A percentile compares a stretch with the other conserved stretches of the same genome.
Conservation (phyloP, 2,329 filamentous ascomycete species). For the Phyllosticta paracitricarpa region DNA sequence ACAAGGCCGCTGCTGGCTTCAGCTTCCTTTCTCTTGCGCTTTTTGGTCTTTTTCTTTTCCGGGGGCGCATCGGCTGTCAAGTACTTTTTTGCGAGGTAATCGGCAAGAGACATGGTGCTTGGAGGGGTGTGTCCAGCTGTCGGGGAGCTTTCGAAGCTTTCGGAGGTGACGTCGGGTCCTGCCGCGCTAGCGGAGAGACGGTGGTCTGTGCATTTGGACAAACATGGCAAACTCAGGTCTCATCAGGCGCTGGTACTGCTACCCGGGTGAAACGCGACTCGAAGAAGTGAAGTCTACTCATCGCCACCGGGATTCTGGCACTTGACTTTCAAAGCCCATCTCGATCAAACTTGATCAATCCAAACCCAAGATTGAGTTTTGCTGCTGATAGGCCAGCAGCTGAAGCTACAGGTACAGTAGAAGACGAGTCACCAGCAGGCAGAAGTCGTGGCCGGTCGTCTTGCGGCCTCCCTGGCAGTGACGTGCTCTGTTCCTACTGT, state of each 20-base stretch:
- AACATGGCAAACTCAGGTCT: not conserved
- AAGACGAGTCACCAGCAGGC: not conserved
- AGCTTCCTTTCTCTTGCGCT: slow-evolving; percentile 36
- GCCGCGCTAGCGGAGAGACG: not conserved
- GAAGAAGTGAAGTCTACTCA: not conserved
- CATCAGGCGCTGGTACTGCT: not conserved
- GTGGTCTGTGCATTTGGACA: not conserved
- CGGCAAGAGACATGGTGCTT: slow-evolving; percentile 53
- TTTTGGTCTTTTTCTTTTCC: slow-evolving; percentile 43
- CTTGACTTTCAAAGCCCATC: not conserved
- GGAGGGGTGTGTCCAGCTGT: not conserved
- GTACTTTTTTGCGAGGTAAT: slow-evolving; percentile 87
- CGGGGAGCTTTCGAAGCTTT: slow-evolving; percentile 6
- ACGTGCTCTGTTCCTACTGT: not conserved
- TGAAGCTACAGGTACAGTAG: not conserved
- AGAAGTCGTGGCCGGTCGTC: not conserved
- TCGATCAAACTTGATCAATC: not conserved
- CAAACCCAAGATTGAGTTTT: not conserved
- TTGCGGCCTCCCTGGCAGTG: not conserved
- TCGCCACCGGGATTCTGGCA: not conserved
- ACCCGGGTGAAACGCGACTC: not conserved
- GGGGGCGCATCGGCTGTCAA: slow-evolving; percentile 52
- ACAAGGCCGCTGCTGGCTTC: slow-evolving; percentile 27
- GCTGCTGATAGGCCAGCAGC: not conserved
- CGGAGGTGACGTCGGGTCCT: slow-evolving; percentile 3